Conservation (phyloP, 768 basidiomycete genomes). For the Mycena alexandri region DNA sequence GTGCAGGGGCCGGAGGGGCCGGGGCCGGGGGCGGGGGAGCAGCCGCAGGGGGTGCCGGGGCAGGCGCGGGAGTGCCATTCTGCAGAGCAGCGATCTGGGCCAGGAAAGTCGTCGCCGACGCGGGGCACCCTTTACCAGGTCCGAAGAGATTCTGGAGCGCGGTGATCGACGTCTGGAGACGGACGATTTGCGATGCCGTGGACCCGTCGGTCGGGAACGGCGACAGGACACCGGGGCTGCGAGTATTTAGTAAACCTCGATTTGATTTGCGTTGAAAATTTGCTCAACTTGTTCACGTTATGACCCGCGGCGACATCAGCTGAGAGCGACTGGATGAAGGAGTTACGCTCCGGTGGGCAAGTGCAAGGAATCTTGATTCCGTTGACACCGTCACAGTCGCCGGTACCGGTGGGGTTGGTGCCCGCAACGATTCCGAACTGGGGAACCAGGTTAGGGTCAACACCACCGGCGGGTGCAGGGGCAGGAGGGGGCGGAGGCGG, state of each 20-base stretch:
- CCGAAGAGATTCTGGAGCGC: conserved; percentile 82
- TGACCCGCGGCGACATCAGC: conserved; percentile 73
- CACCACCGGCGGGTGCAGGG: no score
- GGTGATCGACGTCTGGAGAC: conserved; percentile 69
- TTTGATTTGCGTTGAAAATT: no score
- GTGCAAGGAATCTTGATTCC: conserved; percentile 74
- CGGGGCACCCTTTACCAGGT: conserved; percentile 73
- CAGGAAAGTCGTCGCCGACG: conserved; percentile 47
- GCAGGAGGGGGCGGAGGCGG: no score
- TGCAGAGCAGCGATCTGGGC: conserved; percentile 43
- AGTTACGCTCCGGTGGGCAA: conserved; percentile 69
- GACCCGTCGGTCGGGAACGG: conserved; percentile 72
- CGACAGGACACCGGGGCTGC: conserved; percentile 58
- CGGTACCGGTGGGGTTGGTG: conserved; percentile 73
- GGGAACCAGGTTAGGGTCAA: conserved; percentile 61
- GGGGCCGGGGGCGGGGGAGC: no score
- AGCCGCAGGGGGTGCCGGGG: conserved; percentile 14
- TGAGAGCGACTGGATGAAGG: conserved; percentile 66
- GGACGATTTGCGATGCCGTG: conserved; percentile 49
- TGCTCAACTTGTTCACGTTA: conserved; percentile 77
- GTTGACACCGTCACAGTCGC: conserved; percentile 77
- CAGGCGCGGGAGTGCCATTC: conserved; percentile 24
- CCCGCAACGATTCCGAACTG: conserved; percentile 69
- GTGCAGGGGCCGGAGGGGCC: conserved; percentile 26
- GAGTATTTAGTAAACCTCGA: no score